Conservation (phyloP, 2,329 filamentous ascomycete species). For the Ophiostoma perfectum region DNA sequence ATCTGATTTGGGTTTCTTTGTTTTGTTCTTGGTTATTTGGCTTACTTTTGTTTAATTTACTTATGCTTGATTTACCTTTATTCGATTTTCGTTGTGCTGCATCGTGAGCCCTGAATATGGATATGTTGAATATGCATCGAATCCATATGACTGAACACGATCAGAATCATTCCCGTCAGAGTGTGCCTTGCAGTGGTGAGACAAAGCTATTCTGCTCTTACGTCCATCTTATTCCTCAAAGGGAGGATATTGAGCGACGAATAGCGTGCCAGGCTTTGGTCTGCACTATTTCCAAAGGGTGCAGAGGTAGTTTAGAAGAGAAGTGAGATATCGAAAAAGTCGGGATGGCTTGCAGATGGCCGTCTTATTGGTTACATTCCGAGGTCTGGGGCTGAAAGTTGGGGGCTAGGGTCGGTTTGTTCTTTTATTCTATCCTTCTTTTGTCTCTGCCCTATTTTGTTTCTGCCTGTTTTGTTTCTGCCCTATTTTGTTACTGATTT, state of each 20-base stretch:
- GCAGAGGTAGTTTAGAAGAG: no score
- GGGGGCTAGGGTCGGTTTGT: background rate
- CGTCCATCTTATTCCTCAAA: background rate
- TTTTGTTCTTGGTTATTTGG: no score
- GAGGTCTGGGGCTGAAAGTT: conserved; percentile 4
- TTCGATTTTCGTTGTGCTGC: no score
- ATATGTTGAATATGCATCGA: background rate
- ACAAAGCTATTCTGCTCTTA: background rate
- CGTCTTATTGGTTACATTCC: background rate
- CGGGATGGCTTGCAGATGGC: background rate
- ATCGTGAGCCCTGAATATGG: no score
- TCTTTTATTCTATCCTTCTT: no score
- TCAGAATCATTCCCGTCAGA: background rate
- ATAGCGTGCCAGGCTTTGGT: background rate
- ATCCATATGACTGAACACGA: background rate
- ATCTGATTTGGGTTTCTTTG: no score
- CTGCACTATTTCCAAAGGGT: background rate
- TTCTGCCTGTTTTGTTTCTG: background rate
- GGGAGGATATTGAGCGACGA: background rate
- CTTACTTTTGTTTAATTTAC: no score
- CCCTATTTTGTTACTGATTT: background rate
- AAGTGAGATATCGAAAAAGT: background rate
- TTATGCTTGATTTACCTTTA: no score
- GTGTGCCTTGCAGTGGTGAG: background rate
- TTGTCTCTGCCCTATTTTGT: background rate